Base-by-base conservation (phyloP, 306 rosid species). In the Hippophae tibetana region DNA sequence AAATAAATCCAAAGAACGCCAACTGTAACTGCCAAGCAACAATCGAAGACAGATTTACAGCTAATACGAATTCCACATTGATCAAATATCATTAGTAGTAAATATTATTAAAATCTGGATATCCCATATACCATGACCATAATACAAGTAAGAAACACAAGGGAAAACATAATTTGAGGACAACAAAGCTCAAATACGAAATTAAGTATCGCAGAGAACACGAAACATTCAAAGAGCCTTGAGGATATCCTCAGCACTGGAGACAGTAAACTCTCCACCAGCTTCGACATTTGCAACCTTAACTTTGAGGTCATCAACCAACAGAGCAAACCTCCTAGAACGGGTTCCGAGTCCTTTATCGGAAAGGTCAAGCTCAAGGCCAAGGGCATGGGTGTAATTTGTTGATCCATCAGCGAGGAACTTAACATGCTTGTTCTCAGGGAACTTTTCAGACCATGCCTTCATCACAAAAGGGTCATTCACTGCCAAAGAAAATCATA, bases 391-490 rank as follows among this genome's bases (percentile, higher is more conserved):
- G 9, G 93, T 83, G 76, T 85, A 92, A 25, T 64, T 76, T 18
- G 93, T 93, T 3, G 96, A 71, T n/a, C 98, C 98, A 74, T 92
- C 98, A 7, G 98, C 95, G 70, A 88, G 89, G 68, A 92, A 92
- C 79, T 81, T 84, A 6, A 92, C 85, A 62, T 87, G 69, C 81
- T 92, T 82, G 89, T 92, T 87, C 68, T 87, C 88, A 0, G 96
- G 95, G 88, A 57, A 92, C 42, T 80, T 69, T 56, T 83, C 75
- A 53, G 93, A 78, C 98, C 98, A 92, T 57, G 98, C 89, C 57
- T 65, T 76, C 98, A 92, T 86, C 78, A 92, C 96, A 69, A 74
- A 76, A 1, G 98, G 95, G 69, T 92, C 98, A 62, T 88, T 92
- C 9, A 92, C 98, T 92, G 64, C 69, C 79, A 72, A 52, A 47